Evolutionary conservation across 176 grass and related monocot genomes (phyloP).

Genomic region (Triticum urartu): DNA sequence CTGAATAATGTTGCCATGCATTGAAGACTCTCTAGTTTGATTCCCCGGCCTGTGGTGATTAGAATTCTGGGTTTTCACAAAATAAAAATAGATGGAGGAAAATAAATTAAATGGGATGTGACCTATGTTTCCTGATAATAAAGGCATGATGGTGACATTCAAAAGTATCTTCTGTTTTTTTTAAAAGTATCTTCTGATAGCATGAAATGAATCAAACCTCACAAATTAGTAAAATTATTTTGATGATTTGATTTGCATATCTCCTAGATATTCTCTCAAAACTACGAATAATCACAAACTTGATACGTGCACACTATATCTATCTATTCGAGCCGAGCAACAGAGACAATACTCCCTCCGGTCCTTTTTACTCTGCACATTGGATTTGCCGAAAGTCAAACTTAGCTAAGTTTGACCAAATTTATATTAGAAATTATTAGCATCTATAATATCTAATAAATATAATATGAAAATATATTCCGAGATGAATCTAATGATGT

Average conservation of each 20-base stretch:
- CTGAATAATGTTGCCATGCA: slow-evolving; percentile 20
- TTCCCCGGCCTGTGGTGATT: not conserved
- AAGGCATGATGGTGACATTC: slow-evolving; percentile 22
- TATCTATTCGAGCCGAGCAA: not conserved
- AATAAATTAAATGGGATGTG: slow-evolving; percentile 33
- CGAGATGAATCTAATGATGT: too few species aligned
- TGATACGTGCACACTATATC: not conserved
- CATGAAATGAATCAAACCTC: not conserved
- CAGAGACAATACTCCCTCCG: not conserved
- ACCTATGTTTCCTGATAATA: slow-evolving; percentile 35
- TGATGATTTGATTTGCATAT: not conserved
- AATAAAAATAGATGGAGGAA: not conserved
- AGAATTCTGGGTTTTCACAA: slow-evolving; percentile 5
- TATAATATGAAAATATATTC: too few species aligned
- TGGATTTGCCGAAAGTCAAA: too few species aligned
- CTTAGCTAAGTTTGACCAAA: too few species aligned
- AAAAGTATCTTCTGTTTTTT: too few species aligned
- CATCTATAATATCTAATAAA: too few species aligned
- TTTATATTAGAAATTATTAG: too few species aligned
- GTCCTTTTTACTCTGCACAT: too few species aligned
- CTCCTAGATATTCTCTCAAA: slow-evolving; percentile 1
- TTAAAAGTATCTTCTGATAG: too few species aligned
- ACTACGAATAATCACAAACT: slow-evolving; percentile 28
- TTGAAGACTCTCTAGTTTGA: slow-evolving; percentile 8
- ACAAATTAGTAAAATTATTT: not conserved